Percentiles rank a stretch among this genome's conserved stretches.
These are phyloP conservation scores for Leucosporidium scottii DNA, from an alignment of 768 basidiomycete species.

Conservation along the genomic window DNA sequence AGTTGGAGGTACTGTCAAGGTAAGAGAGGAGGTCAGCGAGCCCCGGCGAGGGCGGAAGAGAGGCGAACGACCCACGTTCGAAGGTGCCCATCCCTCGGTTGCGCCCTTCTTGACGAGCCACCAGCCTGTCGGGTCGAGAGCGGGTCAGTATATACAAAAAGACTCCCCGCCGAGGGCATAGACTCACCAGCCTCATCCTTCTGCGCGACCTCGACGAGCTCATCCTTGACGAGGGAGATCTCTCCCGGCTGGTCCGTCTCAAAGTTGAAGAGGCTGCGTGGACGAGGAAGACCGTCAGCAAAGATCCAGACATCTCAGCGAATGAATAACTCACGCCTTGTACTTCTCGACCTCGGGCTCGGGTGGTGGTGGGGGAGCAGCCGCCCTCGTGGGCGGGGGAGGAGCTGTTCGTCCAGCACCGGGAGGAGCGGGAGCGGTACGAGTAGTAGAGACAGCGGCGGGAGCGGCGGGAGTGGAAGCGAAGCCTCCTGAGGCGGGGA, in stretches of 20 bases:
- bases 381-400: conserved; percentile 45
- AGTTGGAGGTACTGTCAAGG: conserved; percentile 42
- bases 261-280: conserved; percentile 63
- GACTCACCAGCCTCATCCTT: conserved; percentile 70
- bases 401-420: conserved; percentile 46
- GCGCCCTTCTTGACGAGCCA: conserved; percentile 85
- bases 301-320: neutral
- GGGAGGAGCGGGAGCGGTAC: conserved; percentile 29
- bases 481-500: conserved; percentile 13
- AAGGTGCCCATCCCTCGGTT: conserved; percentile 88
- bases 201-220: conserved; percentile 80
- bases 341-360: conserved; percentile 68
- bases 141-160: neutral
- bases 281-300: neutral
- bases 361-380: conserved; percentile 51
- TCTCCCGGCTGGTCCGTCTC: conserved; percentile 80
- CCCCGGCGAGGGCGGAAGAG: neutral
- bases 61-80: conserved; percentile 43
- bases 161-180: conserved; percentile 3
- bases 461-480: conserved; percentile 36
- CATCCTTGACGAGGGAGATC: conserved; percentile 81
- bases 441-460: conserved; percentile 11
- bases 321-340: conserved; percentile 50
- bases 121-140: conserved; percentile 54
- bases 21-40: neutral